Conservation (phyloP, 108 stramenopile genomes). For the Discostella pseudostelligera region DNA sequence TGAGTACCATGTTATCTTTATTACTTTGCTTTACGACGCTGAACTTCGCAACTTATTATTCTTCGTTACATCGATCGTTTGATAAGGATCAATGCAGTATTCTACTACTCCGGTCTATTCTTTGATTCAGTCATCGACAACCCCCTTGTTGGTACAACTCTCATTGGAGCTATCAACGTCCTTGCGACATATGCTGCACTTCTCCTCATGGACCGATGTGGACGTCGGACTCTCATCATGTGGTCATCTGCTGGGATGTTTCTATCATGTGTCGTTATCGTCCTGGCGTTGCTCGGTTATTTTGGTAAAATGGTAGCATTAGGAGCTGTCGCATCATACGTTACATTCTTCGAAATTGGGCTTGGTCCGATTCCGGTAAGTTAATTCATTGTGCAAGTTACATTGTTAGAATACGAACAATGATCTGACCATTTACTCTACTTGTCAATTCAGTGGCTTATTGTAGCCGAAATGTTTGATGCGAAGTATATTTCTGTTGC, state of each 20-base stretch:
- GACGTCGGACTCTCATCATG: constrained; percentile 85
- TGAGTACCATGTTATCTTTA: constrained; percentile 20
- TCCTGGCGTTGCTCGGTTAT: constrained; percentile 58
- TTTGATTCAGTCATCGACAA: constrained; percentile 91
- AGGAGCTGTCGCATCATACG: constrained; percentile 82
- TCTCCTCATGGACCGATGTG: constrained; percentile 88
- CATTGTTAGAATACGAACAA: not conserved
- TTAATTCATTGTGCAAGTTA: not conserved
- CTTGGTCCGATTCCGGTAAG: constrained; percentile 91
- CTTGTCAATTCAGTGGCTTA: constrained; percentile 59
- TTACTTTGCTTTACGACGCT: too few species aligned
- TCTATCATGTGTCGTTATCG: constrained; percentile 63
- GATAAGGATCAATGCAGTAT: not conserved
- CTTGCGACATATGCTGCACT: constrained; percentile 91
- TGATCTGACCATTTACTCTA: not conserved
- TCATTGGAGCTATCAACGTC: constrained; percentile 92
- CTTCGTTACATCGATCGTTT: not conserved
- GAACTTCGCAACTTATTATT: not conserved
- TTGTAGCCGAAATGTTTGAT: constrained; percentile 91
- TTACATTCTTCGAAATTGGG: constrained; percentile 95
- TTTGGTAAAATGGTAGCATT: constrained; percentile 73
- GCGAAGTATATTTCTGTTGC: constrained; percentile 90
- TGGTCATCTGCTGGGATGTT: constrained; percentile 88
- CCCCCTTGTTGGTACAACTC: constrained; percentile 89
- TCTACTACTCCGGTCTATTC: constrained; percentile 25